Evolutionary conservation across 306 rosid species (phyloP), one percentile per base, ranked within the genome.

Genomic region (Citrullus amarus): DNA sequence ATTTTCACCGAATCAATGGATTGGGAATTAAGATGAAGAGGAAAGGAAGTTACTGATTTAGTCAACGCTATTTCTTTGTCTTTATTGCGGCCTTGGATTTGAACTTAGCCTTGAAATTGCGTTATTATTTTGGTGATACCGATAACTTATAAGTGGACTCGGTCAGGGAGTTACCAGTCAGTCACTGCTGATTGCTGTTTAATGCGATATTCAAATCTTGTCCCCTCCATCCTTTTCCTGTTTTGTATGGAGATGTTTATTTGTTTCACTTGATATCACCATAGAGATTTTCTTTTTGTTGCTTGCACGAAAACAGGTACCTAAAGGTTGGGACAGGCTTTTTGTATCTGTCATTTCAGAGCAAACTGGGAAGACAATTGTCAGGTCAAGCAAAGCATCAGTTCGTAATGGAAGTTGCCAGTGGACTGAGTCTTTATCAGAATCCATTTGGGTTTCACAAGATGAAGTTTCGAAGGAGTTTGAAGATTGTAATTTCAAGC

Each of bases 291-390:
- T 18, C 18, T 16, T 17, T 76, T 30, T 75, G 50, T 57, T 22
- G 22, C 59, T 30, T 72, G 17, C 74, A 59, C 50, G 59, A 1
- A 13, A 28, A 39, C 67, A 87, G 90, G 88, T 87, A 34, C 88
- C 90, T 18, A 84, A 80, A 80, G 87, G 86, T 78, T 87, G 90
- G 90, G 90, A 87, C 78, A 87, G 80, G 83, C 76, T 87, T 76
- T 81, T 55, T 78, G 58, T 87, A 75, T 84, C 90, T 46, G 51
- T 84, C 41, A 78, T 82, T 53, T 79, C 85, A 14, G 83, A 79
- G 5, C 84, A 84, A 79, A 84, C 83, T 13, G 88, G 86, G 44
- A 87, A 84, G 38, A 75, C 85, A 15, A 63, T 87, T 70, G 63
- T 79, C 1, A 82, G 85, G 51, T 77, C 88, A 11, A 79, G 86